A percentile compares a stretch with the other conserved stretches of the same genome.
These are phyloP conservation scores for Pestalotiopsis sp. DNA, from an alignment of 2,329 filamentous ascomycete genomes.

Conservation along the genomic window DNA sequence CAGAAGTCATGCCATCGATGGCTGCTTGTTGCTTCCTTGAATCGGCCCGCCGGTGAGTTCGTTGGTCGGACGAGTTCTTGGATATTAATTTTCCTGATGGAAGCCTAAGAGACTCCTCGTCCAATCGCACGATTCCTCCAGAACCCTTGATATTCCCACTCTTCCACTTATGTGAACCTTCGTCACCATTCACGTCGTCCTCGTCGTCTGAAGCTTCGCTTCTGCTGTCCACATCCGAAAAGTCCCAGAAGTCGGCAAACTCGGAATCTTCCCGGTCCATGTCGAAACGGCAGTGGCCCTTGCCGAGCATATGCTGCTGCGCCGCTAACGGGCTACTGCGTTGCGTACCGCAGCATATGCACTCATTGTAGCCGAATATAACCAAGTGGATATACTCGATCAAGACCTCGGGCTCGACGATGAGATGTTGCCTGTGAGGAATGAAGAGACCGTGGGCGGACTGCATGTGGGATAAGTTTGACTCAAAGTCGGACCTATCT, in stretches of 20 bases:
- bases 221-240: constrained; percentile 14
- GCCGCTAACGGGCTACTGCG: constrained; percentile 44
- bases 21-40: not conserved
- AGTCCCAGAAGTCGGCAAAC: constrained; percentile 33
- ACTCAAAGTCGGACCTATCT: constrained; percentile 28
- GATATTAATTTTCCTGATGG: constrained; percentile 39
- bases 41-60: not conserved
- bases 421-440: constrained; percentile 38
- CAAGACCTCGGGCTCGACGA: constrained; percentile 49
- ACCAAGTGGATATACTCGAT: constrained; percentile 51
- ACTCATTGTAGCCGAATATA: constrained; percentile 51
- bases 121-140: constrained; percentile 9
- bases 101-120: constrained; percentile 34
- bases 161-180: constrained; percentile 12
- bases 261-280: constrained; percentile 25
- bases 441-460: constrained; percentile 49
- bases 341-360: constrained; percentile 50
- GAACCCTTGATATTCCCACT: not conserved
- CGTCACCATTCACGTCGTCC: not conserved
- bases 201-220: not conserved
- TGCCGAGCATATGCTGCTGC: constrained; percentile 43
- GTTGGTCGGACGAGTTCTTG: constrained; percentile 22
- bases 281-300: constrained; percentile 29
- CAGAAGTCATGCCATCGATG: not conserved
- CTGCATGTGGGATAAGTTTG: constrained; percentile 51